Percentiles rank a stretch among this genome's conserved stretches.
Evolutionary conservation across 1,284 basidiomycete species (phyloP).

Genomic region (Moniliophthora roreri): DNA sequence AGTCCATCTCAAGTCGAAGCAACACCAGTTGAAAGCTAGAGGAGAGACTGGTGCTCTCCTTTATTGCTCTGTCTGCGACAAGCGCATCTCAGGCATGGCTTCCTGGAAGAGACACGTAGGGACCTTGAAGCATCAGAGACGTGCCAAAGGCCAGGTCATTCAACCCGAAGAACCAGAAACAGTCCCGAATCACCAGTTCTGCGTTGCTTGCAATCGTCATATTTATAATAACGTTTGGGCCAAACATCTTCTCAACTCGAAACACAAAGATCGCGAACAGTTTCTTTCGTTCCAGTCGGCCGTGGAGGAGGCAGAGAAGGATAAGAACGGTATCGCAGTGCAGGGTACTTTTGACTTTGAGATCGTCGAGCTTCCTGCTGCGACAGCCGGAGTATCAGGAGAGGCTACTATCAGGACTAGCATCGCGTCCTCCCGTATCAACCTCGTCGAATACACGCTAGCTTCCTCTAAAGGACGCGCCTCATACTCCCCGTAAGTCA

Average conservation of each 20-base stretch:
- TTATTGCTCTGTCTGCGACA: constrained; percentile 10
- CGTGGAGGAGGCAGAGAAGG: constrained; percentile 29
- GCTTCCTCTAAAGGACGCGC: constrained; percentile 30
- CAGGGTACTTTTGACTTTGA: constrained; percentile 33
- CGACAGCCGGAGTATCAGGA: constrained; percentile 22
- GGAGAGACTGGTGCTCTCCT: constrained; percentile 16
- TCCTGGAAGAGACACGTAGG: constrained; percentile 7
- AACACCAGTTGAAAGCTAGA: constrained; percentile 24
- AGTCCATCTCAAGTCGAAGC: constrained; percentile 25
- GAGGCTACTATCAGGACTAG: constrained; percentile 28
- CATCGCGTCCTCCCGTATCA: constrained; percentile 28
- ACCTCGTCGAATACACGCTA: constrained; percentile 32
- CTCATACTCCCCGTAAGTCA: constrained; percentile 31
- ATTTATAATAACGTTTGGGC: constrained; percentile 30
- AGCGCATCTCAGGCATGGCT: constrained; percentile 9
- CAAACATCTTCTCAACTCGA: constrained; percentile 22
- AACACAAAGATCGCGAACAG: constrained; percentile 27
- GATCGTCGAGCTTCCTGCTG: constrained; percentile 29
- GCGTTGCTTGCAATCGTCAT: constrained; percentile 37
- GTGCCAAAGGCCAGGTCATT: constrained; percentile 16
- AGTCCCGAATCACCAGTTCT: constrained; percentile 31
- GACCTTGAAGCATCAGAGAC: constrained; percentile 15
- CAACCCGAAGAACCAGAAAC: constrained; percentile 29
- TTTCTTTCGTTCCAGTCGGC: constrained; percentile 15
- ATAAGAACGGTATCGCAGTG: constrained; percentile 32